These are phyloP conservation scores for Fusarium beomiforme DNA, from an alignment of 2,329 filamentous ascomycete species.

Conservation along the genomic window DNA sequence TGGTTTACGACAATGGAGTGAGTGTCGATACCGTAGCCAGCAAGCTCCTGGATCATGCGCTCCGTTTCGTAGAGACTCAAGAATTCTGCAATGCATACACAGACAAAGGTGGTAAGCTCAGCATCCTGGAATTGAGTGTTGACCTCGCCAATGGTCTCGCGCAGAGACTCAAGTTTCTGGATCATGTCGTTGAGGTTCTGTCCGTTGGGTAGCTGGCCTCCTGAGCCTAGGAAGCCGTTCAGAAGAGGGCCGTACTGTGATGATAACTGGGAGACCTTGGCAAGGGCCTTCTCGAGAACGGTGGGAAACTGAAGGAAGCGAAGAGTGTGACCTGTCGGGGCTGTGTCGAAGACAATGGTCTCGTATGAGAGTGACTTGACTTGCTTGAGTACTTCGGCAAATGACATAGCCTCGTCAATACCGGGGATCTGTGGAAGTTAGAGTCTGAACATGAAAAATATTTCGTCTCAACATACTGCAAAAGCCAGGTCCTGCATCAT, in stretches of 20 bases:
- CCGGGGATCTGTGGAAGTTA: slow-evolving; percentile 79
- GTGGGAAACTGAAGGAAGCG: slow-evolving; percentile 99
- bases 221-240: slow-evolving; percentile 88
- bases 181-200: slow-evolving; percentile 92
- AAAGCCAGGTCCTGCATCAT: slow-evolving; percentile 99
- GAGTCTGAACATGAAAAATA: background rate
- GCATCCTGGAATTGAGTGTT: slow-evolving; percentile 99
- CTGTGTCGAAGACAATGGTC: slow-evolving; percentile 98
- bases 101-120: slow-evolving; percentile 95
- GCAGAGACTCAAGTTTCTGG: slow-evolving; percentile 91
- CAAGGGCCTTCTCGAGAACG: slow-evolving; percentile 97
- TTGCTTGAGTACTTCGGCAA: slow-evolving; percentile 98
- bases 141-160: slow-evolving; percentile 93
- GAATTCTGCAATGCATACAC: slow-evolving; percentile 98
- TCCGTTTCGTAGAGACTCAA: slow-evolving; percentile 97
- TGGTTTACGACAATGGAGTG: slow-evolving; percentile 99
- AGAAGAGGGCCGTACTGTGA: slow-evolving; percentile 95
- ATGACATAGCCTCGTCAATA: slow-evolving; percentile 99
- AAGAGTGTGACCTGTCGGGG: slow-evolving; percentile 95
- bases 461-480: slow-evolving; percentile 68
- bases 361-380: slow-evolving; percentile 99
- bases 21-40: slow-evolving; percentile 93
- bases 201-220: slow-evolving; percentile 83
- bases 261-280: slow-evolving; percentile 93
- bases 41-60: slow-evolving; percentile 98